phyloP scores from a whole-genome alignment of 352 stramenopile genomes.

The Peronospora tabacina region DNA sequence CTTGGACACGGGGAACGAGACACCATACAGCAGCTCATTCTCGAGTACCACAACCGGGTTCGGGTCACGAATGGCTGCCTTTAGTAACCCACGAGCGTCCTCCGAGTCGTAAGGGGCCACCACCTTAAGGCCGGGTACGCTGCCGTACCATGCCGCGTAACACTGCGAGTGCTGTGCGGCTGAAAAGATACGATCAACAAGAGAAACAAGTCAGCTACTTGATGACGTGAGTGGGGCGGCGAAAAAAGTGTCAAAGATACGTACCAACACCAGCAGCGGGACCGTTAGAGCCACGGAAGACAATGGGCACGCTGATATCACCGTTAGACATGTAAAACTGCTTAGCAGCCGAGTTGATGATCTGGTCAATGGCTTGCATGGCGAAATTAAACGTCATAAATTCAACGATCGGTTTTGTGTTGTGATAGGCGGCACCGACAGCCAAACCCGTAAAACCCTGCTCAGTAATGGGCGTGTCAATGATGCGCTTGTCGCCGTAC shows the following conservation, averaged over 20 bases:
- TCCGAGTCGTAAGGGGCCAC: slow-evolving; percentile 95
- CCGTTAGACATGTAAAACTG: slow-evolving; percentile 99
- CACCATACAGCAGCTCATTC: slow-evolving; percentile 98
- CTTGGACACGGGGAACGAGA: slow-evolving; percentile 95
- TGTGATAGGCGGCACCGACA: slow-evolving; percentile 93
- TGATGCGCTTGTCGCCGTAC: slow-evolving; percentile 98
- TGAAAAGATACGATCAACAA: slow-evolving; percentile 8
- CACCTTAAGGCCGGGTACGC: slow-evolving; percentile 96
- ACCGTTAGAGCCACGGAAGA: slow-evolving; percentile 99
- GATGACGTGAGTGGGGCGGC: not conserved
- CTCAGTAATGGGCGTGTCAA: slow-evolving; percentile 99
- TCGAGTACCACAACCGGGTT: slow-evolving; percentile 99
- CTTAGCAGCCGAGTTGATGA: slow-evolving; percentile 99
- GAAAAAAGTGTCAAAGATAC: slow-evolving; percentile 16
- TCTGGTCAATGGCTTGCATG: slow-evolving; percentile 99
- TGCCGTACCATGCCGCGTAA: slow-evolving; percentile 98
- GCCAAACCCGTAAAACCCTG: slow-evolving; percentile 92
- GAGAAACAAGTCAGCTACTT: slow-evolving; percentile 2
- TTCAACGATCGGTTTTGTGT: slow-evolving; percentile 97
- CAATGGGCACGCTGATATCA: slow-evolving; percentile 96
- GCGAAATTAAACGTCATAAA: slow-evolving; percentile 99
- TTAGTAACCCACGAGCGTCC: slow-evolving; percentile 98
- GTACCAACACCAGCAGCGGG: slow-evolving; percentile 92
- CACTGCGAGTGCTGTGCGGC: slow-evolving; percentile 99
- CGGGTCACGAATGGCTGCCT: slow-evolving; percentile 98